Percentiles rank a stretch among this genome's conserved stretches.
Conservation (phyloP, 2,329 filamentous ascomycete species). For the Ascochyta rabiei region DNA sequence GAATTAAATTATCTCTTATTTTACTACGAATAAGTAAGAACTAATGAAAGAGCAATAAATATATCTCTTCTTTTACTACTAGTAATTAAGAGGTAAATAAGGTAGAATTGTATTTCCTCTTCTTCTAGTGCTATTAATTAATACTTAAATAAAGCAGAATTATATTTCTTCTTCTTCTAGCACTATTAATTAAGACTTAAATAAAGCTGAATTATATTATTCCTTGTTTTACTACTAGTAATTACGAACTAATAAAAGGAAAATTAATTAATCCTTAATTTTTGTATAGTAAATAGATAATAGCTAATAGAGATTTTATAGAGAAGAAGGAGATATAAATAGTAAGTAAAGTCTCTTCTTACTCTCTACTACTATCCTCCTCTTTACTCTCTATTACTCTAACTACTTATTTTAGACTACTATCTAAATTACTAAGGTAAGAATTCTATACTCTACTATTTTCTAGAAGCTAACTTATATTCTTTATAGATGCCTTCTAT, state of each 20-base stretch:
- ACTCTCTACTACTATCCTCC: background rate
- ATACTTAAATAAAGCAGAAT: too few relatives aligned
- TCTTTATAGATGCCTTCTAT: background rate
- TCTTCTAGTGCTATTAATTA: too few relatives aligned
- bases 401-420: background rate
- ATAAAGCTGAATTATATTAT: background rate
- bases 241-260: background rate
- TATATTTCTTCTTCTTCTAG: too few relatives aligned
- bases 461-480: background rate
- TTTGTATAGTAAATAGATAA: too few relatives aligned
- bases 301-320: too few relatives aligned
- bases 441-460: background rate
- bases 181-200: background rate
- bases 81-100: background rate
- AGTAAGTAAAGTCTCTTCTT: background rate
- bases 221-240: background rate
- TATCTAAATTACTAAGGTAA: background rate
- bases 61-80: background rate
- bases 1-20: too few relatives aligned
- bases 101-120: background rate
- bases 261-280: too few relatives aligned
- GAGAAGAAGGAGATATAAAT: too few relatives aligned
- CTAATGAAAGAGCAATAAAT: background rate
- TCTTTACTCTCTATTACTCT: background rate
- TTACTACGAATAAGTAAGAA: too few relatives aligned